Percentiles rank a stretch among this genome's conserved stretches.
phyloP scores from a whole-genome alignment of 805 yeast genomes.

The Saccharomycopsis fermentans region DNA sequence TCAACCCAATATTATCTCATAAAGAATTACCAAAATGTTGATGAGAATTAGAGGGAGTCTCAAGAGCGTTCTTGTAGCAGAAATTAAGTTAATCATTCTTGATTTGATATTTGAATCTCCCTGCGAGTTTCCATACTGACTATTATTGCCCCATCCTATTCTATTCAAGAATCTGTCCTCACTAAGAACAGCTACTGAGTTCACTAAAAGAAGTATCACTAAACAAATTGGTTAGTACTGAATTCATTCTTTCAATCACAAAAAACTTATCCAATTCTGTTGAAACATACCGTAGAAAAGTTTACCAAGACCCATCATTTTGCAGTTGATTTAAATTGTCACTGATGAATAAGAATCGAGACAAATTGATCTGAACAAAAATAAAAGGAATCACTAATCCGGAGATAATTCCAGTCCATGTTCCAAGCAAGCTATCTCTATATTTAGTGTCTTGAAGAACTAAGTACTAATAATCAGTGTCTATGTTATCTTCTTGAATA shows the following conservation, averaged over 20 bases:
- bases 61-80: slow-evolving; percentile 49
- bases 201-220: slow-evolving; percentile 40
- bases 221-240: not conserved
- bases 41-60: slow-evolving; percentile 46
- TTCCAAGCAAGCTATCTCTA: too few relatives aligned
- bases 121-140: slow-evolving; percentile 4
- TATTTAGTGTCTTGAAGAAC: too few relatives aligned
- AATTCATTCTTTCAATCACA: not conserved
- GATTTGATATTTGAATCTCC: slow-evolving; percentile 31
- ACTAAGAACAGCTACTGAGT: slow-evolving; percentile 49
- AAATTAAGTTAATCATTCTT: slow-evolving; percentile 41
- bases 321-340: not conserved
- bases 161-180: slow-evolving; percentile 53
- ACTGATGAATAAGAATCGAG: too few relatives aligned
- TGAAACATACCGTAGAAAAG: slow-evolving; percentile 33
- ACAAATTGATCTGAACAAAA: too few relatives aligned
- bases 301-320: slow-evolving; percentile 49
- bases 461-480: too few relatives aligned
- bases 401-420: too few relatives aligned
- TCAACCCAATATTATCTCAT: slow-evolving; percentile 43
- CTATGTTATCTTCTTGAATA: too few relatives aligned
- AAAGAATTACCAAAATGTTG: slow-evolving; percentile 40
- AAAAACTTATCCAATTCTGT: not conserved
- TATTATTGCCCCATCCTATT: slow-evolving; percentile 24
- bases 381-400: too few relatives aligned